Evolutionary conservation across 768 basidiomycete species (phyloP), one percentile per base, ranked within the genome.

Genomic region (Phylloporus sp.): DNA sequence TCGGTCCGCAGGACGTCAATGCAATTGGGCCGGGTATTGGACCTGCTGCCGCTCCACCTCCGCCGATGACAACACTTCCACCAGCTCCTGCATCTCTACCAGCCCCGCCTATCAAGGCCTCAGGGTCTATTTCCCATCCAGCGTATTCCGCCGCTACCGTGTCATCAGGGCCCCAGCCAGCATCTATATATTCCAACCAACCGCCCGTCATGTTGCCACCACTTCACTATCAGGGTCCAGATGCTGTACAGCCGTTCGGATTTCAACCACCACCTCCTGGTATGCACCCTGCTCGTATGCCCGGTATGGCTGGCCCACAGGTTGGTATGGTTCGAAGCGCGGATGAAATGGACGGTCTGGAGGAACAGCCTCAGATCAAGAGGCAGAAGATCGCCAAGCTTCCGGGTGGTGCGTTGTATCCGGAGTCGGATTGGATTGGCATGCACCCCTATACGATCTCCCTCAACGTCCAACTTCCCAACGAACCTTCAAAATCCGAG

Each of bases 371-470:
- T 22, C 86, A 90, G 6, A 84, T 94, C 43, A 99, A 99, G 71
- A 78, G 93, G 47, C 89, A 91, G 61, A 84, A 83, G 50, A 82
- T 95, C 13, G 86, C 87, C 24, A 95, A 93, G 69, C 71, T 93
- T 32, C 88, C 91, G 2, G 90, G 84, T 26, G 92, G 92, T 0
- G 82, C 83, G 48, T 70, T 87, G 50, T 97, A 95, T 69, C 80
- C 91, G 7, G 94, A 93, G 62, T 77, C 81, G 47, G 91, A 95
- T 67, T 97, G 94, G 94, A 82, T 92, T 58, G 76, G 76, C 42
- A 85, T 92, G 81, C 92, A 97, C 67, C 90, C 93, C 28, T 87
- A 95, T 59, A 88, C 95, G 12, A 91, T 98, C 61, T 85, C 86
- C 23, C 77, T 99, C 41, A 77, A 78, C 29, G 76, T 98, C 4